Conservation (phyloP, 2,329 filamentous ascomycete species). For the Penicillium freii region DNA sequence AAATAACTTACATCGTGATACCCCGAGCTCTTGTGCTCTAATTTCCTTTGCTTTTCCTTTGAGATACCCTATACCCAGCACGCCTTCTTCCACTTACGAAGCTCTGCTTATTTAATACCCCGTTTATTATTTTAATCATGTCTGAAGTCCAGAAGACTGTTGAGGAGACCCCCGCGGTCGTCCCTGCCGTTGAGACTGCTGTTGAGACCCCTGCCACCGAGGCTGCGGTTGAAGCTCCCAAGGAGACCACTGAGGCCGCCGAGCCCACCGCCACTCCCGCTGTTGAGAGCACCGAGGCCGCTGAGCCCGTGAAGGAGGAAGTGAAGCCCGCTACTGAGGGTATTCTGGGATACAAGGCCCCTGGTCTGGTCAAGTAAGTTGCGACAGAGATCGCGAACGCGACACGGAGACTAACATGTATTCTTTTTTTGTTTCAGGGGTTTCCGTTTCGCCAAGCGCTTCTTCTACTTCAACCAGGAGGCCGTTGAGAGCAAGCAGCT, state of each 20-base stretch:
- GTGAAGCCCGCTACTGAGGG: slow-evolving; percentile 77
- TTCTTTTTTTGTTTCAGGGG: slow-evolving; percentile 58
- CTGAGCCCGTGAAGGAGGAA: slow-evolving; percentile 39
- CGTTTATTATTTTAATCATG: slow-evolving; percentile 29
- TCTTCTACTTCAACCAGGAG: slow-evolving; percentile 81
- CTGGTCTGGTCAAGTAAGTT: slow-evolving; percentile 83
- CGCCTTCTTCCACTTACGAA: slow-evolving; percentile 14
- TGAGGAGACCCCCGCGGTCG: slow-evolving; percentile 28
- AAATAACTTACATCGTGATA: slow-evolving; percentile 27
- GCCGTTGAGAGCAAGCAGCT: slow-evolving; percentile 72
- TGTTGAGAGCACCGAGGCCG: slow-evolving; percentile 14
- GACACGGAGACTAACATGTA: slow-evolving; percentile 6
- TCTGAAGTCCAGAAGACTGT: slow-evolving; percentile 28
- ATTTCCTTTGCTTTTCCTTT: slow-evolving; percentile 29
- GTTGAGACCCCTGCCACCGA: slow-evolving; percentile 15
- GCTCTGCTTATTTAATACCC: slow-evolving; percentile 26
- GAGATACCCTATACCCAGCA: slow-evolving; percentile 27
- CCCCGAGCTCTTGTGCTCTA: slow-evolving; percentile 29
- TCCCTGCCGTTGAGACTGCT: slow-evolving; percentile 17
- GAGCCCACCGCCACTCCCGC: slow-evolving; percentile 12
- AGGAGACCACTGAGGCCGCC: slow-evolving; percentile 15
- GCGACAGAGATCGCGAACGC: not conserved
- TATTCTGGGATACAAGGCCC: slow-evolving; percentile 82
- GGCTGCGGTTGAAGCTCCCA: slow-evolving; percentile 10
- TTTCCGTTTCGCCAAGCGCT: slow-evolving; percentile 86